Percentiles rank a stretch among this genome's conserved stretches.
Evolutionary conservation across 108 stramenopile species (phyloP).

Genomic region (Seminavis robusta): DNA sequence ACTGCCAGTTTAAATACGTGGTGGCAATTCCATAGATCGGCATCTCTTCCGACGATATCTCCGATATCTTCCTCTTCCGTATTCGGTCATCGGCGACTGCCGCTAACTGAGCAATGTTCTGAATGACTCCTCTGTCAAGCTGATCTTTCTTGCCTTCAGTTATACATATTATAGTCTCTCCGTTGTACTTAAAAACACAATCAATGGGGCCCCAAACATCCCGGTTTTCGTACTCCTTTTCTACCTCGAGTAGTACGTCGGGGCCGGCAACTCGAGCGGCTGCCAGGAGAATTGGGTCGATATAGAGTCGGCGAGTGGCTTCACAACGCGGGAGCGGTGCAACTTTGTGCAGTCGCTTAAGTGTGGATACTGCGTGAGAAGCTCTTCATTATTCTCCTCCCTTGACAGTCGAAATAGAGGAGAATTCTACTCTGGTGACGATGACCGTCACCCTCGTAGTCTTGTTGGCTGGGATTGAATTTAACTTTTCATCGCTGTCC

Average conservation of each 20-base stretch:
- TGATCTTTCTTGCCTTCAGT: conserved; percentile 2
- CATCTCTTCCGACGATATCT: background rate
- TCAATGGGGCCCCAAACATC: conserved; percentile 3
- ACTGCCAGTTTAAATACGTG: conserved; percentile 1
- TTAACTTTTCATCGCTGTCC: conserved; percentile 2
- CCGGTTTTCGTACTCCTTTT: background rate
- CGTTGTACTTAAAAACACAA: conserved; percentile 2
- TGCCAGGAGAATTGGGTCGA: background rate
- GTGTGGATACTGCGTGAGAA: conserved; percentile 1
- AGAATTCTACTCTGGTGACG: background rate
- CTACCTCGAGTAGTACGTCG: background rate
- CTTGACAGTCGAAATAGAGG: background rate
- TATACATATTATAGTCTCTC: background rate
- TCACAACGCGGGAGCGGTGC: conserved; percentile 1
- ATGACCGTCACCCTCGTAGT: background rate
- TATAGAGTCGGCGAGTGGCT: conserved; percentile 4
- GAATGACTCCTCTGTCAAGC: conserved; percentile 1
- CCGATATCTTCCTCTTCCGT: background rate
- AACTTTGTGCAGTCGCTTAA: background rate
- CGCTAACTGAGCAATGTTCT: background rate
- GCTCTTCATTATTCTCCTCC: background rate
- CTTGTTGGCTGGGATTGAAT: background rate
- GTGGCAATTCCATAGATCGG: conserved; percentile 7
- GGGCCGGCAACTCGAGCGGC: background rate
- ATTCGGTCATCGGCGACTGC: background rate